phyloP scores from a whole-genome alignment of 2,329 filamentous ascomycete genomes.

The Cladosporium halotolerans region DNA sequence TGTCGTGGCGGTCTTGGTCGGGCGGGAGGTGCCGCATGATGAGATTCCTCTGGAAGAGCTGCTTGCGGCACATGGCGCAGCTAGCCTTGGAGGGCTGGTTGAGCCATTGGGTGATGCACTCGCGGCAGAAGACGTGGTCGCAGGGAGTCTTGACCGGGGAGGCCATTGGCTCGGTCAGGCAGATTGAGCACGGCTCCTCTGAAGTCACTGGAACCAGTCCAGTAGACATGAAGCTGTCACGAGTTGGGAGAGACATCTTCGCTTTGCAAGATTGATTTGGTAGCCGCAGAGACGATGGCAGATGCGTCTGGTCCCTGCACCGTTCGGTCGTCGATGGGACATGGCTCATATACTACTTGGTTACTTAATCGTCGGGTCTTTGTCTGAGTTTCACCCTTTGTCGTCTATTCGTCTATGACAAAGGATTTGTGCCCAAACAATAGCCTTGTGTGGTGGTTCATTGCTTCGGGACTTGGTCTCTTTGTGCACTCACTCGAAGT shows the following conservation, averaged over 20 bases:
- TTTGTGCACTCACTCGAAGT: too few relatives aligned
- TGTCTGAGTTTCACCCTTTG: neutral
- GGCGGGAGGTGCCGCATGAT: too few relatives aligned
- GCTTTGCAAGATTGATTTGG: neutral
- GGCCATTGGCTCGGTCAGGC: neutral
- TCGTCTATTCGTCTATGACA: neutral
- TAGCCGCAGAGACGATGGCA: neutral
- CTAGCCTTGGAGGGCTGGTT: neutral
- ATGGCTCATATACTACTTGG: neutral
- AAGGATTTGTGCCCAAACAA: too few relatives aligned
- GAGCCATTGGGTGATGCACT: conserved; percentile 10
- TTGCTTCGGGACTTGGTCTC: too few relatives aligned
- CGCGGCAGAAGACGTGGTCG: conserved; percentile 8
- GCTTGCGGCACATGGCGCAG: neutral
- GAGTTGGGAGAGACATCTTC: conserved; percentile 3
- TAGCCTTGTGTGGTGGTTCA: too few relatives aligned
- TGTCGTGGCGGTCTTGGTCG: too few relatives aligned
- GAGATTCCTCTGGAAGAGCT: neutral
- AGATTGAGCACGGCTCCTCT: neutral
- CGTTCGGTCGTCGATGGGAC: neutral
- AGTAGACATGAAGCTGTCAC: neutral
- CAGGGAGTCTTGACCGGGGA: neutral
- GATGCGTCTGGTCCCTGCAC: neutral
- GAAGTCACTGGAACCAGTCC: conserved; percentile 1
- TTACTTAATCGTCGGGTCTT: neutral